These are phyloP conservation scores for Aspergillus sp. DNA, from an alignment of 2,329 filamentous ascomycete species.

Conservation along the genomic window DNA sequence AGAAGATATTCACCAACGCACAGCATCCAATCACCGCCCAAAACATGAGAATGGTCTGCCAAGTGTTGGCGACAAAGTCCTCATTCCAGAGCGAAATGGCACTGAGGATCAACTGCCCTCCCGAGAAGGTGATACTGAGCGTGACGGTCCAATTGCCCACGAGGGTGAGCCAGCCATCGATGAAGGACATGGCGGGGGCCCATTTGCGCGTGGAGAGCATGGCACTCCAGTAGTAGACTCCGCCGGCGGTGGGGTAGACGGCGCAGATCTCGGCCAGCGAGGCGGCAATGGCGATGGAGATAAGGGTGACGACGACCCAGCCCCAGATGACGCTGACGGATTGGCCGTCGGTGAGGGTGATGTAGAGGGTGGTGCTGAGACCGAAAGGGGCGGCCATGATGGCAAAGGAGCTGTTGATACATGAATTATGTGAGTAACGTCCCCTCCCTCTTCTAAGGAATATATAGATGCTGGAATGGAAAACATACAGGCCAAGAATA, in stretches of 20 bases:
- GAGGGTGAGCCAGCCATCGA: slow-evolving; percentile 70
- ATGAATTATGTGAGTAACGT: background rate
- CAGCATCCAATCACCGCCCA: slow-evolving; percentile 70
- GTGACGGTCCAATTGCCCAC: slow-evolving; percentile 74
- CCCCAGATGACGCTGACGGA: slow-evolving; percentile 70
- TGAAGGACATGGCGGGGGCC: slow-evolving; percentile 67
- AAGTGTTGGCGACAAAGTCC: slow-evolving; percentile 65
- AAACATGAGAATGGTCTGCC: slow-evolving; percentile 71
- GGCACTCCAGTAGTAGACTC: slow-evolving; percentile 71
- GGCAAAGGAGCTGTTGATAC: slow-evolving; percentile 59
- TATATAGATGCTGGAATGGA: background rate
- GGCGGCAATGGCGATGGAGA: slow-evolving; percentile 64
- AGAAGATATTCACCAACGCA: slow-evolving; percentile 66
- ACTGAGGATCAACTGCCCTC: slow-evolving; percentile 67
- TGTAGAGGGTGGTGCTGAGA: slow-evolving; percentile 67
- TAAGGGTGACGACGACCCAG: slow-evolving; percentile 66
- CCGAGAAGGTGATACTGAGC: slow-evolving; percentile 69
- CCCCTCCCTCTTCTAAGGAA: background rate
- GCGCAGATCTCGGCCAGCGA: slow-evolving; percentile 70
- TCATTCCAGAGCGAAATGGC: slow-evolving; percentile 72
- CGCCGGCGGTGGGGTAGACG: slow-evolving; percentile 67
- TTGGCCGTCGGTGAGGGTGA: slow-evolving; percentile 68
- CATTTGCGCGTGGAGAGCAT: slow-evolving; percentile 67
- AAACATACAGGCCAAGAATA: slow-evolving; percentile 62
- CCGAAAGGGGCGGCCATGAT: slow-evolving; percentile 75